Base-by-base conservation (phyloP, 495 filamentous ascomycete species). In the Letharia columbiana region DNA sequence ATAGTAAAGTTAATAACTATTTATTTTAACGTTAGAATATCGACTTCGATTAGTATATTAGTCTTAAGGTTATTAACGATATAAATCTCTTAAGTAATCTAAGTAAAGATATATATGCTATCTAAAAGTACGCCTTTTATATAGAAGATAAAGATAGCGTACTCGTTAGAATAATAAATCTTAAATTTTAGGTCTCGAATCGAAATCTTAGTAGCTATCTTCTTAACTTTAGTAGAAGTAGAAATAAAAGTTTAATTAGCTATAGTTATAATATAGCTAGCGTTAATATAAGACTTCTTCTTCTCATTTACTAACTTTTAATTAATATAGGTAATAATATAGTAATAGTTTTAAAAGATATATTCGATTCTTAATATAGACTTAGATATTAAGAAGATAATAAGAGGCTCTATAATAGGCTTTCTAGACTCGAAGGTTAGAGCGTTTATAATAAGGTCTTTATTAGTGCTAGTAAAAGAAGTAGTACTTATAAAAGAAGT, bases 1-100 rank as follows among this genome's bases (percentile, higher is more conserved):
- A 23, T 64, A 35, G 12, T n/a, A n/a, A 64, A 57, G 15, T 64
- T 11, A n/a, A 64, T 39, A 57, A 37, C 45, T 41, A 60, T 58
- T 41, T 23, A 15, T 37, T 57, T 41, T 13, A 41, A 40, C 9
- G 18, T 64, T 9, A 54, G 37, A 54, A 52, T 65, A 45, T 65
- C 7, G 12, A 10, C 39, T 42, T 42, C 15, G 4, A 65, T 58
- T 23, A 65, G 9, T 37, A 65, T 31, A 58, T 65, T 59, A 4
- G 7, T 23, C 13, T 65, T 65, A 4, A 60, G 3, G 20, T 42
- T 45, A 42, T 58, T 35, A 28, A 42, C 18, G 10, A 42, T 65
- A 58, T 58, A 60, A 13, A 35, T 40, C 7, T 60, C 12, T 45
- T 31, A 9, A 28, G 37, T 44, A 20, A 44, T 62, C 33, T 47